These are phyloP conservation scores for Pseudopyricularia cyperi DNA, from an alignment of 2,329 filamentous ascomycete species.

Conservation along the genomic window DNA sequence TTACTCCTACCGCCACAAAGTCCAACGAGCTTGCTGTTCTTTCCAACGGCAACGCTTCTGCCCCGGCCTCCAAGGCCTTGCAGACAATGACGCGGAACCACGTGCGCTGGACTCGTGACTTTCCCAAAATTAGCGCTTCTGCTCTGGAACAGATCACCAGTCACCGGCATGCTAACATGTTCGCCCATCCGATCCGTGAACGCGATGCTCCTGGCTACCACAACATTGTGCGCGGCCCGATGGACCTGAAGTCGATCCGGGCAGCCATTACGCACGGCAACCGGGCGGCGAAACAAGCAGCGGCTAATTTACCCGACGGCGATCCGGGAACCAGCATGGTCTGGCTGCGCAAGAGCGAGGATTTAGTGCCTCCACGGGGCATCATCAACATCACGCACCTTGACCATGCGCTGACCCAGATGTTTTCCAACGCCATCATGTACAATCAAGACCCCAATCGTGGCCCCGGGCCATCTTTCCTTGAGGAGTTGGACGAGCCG, in stretches of 20 bases:
- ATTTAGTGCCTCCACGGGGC: slow-evolving; percentile 71
- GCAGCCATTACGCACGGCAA: slow-evolving; percentile 63
- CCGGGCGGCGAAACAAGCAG: slow-evolving; percentile 47
- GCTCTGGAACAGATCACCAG: slow-evolving; percentile 66
- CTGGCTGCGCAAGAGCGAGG: slow-evolving; percentile 56
- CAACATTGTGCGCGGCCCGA: slow-evolving; percentile 59
- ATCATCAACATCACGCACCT: slow-evolving; percentile 91
- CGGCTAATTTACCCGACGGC: slow-evolving; percentile 45
- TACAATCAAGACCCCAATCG: slow-evolving; percentile 78
- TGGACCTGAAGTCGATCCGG: slow-evolving; percentile 67
- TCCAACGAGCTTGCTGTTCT: slow-evolving; percentile 12
- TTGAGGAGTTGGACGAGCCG: slow-evolving; percentile 22
- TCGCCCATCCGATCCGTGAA: slow-evolving; percentile 62
- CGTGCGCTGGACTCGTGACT: slow-evolving; percentile 63
- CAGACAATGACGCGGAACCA: slow-evolving; percentile 22
- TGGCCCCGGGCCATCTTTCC: slow-evolving; percentile 52
- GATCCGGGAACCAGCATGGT: slow-evolving; percentile 43
- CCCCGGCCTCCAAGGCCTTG: slow-evolving; percentile 26
- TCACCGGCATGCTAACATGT: slow-evolving; percentile 69
- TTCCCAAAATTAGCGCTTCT: slow-evolving; percentile 59
- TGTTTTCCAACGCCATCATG: slow-evolving; percentile 98
- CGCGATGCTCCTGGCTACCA: slow-evolving; percentile 65
- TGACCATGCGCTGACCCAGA: slow-evolving; percentile 85
- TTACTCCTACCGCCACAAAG: neutral
- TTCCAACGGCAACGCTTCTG: slow-evolving; percentile 1